These are phyloP conservation scores for Sporobolus alterniflorus DNA, from an alignment of 202 grass and related monocot genomes.

Conservation along the genomic window DNA sequence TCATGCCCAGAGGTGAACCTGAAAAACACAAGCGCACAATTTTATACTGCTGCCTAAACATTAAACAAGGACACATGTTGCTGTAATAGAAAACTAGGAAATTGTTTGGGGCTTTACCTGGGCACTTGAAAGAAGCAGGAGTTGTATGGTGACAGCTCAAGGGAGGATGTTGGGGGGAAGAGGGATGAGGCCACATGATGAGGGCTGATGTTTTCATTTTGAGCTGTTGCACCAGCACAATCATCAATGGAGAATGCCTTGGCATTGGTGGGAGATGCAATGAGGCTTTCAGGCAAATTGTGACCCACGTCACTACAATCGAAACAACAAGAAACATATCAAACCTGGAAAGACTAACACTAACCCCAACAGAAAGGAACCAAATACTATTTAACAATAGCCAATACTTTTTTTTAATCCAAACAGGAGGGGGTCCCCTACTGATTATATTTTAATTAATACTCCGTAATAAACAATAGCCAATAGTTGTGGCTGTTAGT, in stretches of 20 bases:
- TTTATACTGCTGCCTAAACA: neutral
- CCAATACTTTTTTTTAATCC: too few species aligned
- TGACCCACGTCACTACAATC: conserved; percentile 61
- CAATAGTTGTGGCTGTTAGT: conserved; percentile 32
- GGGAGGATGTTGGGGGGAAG: conserved; percentile 47
- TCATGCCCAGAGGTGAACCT: conserved; percentile 72
- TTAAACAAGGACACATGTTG: neutral
- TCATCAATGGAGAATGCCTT: conserved; percentile 11
- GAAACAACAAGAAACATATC: conserved; percentile 44
- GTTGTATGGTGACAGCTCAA: conserved; percentile 66
- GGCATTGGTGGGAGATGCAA: conserved; percentile 79
- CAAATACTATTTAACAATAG: conserved; percentile 13
- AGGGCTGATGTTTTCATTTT: conserved; percentile 21
- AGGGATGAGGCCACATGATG: conserved; percentile 55
- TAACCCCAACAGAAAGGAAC: neutral
- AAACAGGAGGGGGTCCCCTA: too few species aligned
- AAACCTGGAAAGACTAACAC: conserved; percentile 7
- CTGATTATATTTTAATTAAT: too few species aligned
- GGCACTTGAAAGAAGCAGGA: conserved; percentile 88
- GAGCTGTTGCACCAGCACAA: conserved; percentile 1
- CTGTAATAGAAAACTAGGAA: neutral
- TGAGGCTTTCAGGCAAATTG: conserved; percentile 79
- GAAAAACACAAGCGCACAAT: conserved; percentile 2
- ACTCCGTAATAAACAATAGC: too few species aligned
- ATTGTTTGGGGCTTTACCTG: conserved; percentile 39